These are phyloP conservation scores for Tetracladium marchalianum DNA, from an alignment of 495 filamentous ascomycete genomes.

Conservation along the genomic window DNA sequence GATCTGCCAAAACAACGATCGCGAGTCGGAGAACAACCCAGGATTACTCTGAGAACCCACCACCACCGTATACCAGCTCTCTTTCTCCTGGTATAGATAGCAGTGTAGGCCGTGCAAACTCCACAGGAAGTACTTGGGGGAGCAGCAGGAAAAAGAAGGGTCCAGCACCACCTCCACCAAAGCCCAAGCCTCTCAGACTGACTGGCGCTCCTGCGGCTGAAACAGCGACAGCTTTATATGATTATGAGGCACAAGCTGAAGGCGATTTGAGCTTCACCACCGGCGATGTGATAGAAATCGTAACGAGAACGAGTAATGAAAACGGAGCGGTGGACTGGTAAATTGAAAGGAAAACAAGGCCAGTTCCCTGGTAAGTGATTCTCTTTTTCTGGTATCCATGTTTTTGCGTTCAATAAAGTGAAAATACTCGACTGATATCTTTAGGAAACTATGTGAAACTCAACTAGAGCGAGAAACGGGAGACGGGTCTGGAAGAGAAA, in stretches of 20 bases:
- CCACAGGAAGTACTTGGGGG: constrained; percentile 46
- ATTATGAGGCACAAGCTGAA: constrained; percentile 93
- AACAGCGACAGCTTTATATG: constrained; percentile 77
- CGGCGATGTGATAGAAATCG: constrained; percentile 86
- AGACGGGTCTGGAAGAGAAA: background rate
- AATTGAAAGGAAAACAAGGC: constrained; percentile 63
- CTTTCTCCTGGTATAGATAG: constrained; percentile 23
- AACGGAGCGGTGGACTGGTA: constrained; percentile 98
- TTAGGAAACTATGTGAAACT: constrained; percentile 35
- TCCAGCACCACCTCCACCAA: constrained; percentile 80
- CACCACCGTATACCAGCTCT: constrained; percentile 50
- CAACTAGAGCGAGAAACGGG: constrained; percentile 5
- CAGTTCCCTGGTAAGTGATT: constrained; percentile 88
- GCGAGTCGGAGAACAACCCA: constrained; percentile 13
- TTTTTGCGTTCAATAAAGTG: background rate
- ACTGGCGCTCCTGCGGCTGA: constrained; percentile 54
- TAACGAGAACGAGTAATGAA: constrained; percentile 67
- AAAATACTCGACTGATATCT: constrained; percentile 9
- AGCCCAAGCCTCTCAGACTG: constrained; percentile 75
- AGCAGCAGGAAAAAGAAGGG: constrained; percentile 65
- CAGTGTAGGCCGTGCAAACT: constrained; percentile 37
- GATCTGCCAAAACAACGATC: constrained; percentile 7
- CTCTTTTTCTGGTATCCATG: background rate
- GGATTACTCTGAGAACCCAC: constrained; percentile 50
- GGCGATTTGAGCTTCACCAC: constrained; percentile 87